These are phyloP conservation scores for Babesia ovata DNA, from an alignment of 169 alveolate genomes.

Conservation along the genomic window DNA sequence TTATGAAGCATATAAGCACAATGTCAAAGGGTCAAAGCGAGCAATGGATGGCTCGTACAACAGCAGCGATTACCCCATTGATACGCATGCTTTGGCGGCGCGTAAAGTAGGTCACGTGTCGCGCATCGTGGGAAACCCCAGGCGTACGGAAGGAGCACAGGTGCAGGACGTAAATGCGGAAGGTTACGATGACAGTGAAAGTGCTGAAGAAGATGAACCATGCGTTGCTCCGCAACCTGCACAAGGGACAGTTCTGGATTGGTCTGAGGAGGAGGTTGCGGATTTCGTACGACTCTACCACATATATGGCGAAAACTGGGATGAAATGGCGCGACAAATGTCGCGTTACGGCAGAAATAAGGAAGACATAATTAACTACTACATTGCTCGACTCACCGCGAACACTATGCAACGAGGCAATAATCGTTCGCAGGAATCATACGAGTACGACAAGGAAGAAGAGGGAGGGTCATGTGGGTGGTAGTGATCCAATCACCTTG, in stretches of 20 bases:
- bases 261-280: slow-evolving; percentile 25
- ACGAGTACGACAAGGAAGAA: neutral
- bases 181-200: neutral
- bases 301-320: slow-evolving; percentile 40
- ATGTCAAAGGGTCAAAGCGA: no score
- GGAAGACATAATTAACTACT: slow-evolving; percentile 20
- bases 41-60: no score
- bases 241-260: neutral
- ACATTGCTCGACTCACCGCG: slow-evolving; percentile 21
- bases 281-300: slow-evolving; percentile 19
- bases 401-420: neutral
- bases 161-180: neutral
- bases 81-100: no score
- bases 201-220: neutral
- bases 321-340: slow-evolving; percentile 6
- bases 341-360: slow-evolving; percentile 2
- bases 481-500: no score
- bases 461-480: neutral
- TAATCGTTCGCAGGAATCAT: neutral
- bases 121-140: no score
- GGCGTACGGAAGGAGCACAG: no score
- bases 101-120: no score
- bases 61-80: no score
- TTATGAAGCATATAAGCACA: no score
- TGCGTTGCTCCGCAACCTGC: neutral